Evolutionary conservation across 805 yeast species (phyloP).

Genomic region (Peterozyma toletana): DNA sequence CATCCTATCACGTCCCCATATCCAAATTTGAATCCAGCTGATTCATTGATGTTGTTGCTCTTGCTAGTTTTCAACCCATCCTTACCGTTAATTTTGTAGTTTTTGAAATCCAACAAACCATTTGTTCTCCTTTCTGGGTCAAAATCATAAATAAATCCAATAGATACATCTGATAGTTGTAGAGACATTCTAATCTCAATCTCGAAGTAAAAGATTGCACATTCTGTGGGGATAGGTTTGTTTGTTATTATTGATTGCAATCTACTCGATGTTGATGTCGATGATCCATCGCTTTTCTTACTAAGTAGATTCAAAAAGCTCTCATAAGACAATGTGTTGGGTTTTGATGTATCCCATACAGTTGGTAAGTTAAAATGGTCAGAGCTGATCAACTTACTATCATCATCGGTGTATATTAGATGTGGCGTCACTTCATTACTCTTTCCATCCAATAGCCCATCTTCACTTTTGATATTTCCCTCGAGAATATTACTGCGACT

Average conservation of each 20-base stretch:
- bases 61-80: slow-evolving; percentile 36
- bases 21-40: slow-evolving; percentile 39
- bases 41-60: slow-evolving; percentile 28
- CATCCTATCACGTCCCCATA: slow-evolving; percentile 70
- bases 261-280: slow-evolving; percentile 2
- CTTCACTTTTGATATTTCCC: neutral
- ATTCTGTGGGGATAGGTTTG: slow-evolving; percentile 25
- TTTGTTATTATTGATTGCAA: slow-evolving; percentile 18
- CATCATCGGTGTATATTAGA: neutral
- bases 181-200: slow-evolving; percentile 29
- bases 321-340: slow-evolving; percentile 11
- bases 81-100: slow-evolving; percentile 47
- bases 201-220: slow-evolving; percentile 47
- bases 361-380: slow-evolving; percentile 16
- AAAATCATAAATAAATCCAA: slow-evolving; percentile 35
- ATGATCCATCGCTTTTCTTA: slow-evolving; percentile 8
- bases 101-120: slow-evolving; percentile 33
- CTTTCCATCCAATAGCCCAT: neutral
- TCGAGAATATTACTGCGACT: slow-evolving; percentile 1
- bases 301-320: slow-evolving; percentile 16
- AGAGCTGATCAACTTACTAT: neutral
- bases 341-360: slow-evolving; percentile 16
- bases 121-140: slow-evolving; percentile 11
- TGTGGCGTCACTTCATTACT: slow-evolving; percentile 1
- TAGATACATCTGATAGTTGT: slow-evolving; percentile 30